Evolutionary conservation across 495 filamentous ascomycete species (phyloP), one percentile per base, ranked within the genome.

Genomic region (Tuber magnatum): DNA sequence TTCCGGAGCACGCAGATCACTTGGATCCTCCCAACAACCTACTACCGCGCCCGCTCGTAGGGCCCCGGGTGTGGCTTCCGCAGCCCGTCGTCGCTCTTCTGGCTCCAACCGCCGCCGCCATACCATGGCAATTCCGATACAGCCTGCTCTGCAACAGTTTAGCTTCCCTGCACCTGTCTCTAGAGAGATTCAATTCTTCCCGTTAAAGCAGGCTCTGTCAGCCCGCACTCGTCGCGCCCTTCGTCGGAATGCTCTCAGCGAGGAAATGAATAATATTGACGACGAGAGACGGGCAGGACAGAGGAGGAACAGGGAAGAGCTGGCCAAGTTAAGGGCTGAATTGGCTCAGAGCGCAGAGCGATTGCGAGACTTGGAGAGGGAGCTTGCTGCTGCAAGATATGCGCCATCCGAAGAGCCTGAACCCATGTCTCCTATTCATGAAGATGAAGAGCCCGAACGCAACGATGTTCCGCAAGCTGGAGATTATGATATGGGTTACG

Each of bases 251-350:
- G 88, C 89, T n/a, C 82, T 92, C 39, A 91, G 89, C 75, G 86
- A 90, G 80, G 89, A 91, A 78, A 86, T 90, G 71, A 92, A 88
- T 79, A 83, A 86, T 44, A 86, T 90, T 65, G 85, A 88, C 68
- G 86, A 84, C 0, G 87, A 88, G 70, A 86, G 86, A 75, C 84
- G 85, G 38, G 82, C 83, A 7, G 76, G 80, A 12, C 86, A 72
- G 83, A 88, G 70, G 83, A 86, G 80, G 83, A 86, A 65, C 74
- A 86, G 75, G 74, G 83, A 43, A 74, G 71, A 81, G 18, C 76
- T 83, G 32, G 79, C 77, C 8, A 74, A 80, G 18, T 71, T 88
- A 22, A 85, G 85, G 41, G 76, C 83, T 18, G 85, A 89, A 73
- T 73, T 89, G 43, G 84, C 82, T n/a, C 70, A 78, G 42, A 79